phyloP scores from a whole-genome alignment of 768 basidiomycete species.

The Psilocybe subaeruginosa region DNA sequence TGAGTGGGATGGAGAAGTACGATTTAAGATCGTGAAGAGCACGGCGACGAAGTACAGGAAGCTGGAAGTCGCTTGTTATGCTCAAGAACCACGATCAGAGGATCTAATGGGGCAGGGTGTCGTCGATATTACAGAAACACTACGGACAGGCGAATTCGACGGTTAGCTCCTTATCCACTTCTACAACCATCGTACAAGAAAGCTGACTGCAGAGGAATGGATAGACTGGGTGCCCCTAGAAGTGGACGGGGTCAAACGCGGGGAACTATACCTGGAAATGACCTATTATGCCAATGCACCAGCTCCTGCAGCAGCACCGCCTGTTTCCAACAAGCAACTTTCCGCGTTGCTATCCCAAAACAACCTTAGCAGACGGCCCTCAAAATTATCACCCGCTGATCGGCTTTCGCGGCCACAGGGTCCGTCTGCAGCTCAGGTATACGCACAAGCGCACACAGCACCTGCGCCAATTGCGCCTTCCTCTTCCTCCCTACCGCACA shows the following conservation, averaged over 20 bases:
- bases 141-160: slow-evolving; percentile 90
- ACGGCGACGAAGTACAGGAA: slow-evolving; percentile 54
- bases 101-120: slow-evolving; percentile 78
- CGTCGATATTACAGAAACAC: slow-evolving; percentile 76
- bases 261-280: slow-evolving; percentile 91
- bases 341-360: slow-evolving; percentile 25
- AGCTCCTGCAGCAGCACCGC: slow-evolving; percentile 35
- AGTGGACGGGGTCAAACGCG: slow-evolving; percentile 60
- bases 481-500: not conserved
- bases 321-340: slow-evolving; percentile 22
- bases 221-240: slow-evolving; percentile 40
- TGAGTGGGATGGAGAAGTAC: slow-evolving; percentile 88
- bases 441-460: slow-evolving; percentile 10
- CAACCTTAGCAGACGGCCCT: slow-evolving; percentile 47
- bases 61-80: slow-evolving; percentile 77
- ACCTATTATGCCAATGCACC: slow-evolving; percentile 84
- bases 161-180: slow-evolving; percentile 52
- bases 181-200: not conserved
- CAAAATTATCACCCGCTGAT: slow-evolving; percentile 55
- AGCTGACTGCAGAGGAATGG: not conserved
- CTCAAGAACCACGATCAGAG: slow-evolving; percentile 73
- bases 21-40: slow-evolving; percentile 73
- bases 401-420: slow-evolving; percentile 50
- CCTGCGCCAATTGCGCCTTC: not conserved
- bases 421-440: slow-evolving; percentile 23